Evolutionary conservation across 139 green algal species (phyloP).

Genomic region (Ettlia oleoabundans): DNA sequence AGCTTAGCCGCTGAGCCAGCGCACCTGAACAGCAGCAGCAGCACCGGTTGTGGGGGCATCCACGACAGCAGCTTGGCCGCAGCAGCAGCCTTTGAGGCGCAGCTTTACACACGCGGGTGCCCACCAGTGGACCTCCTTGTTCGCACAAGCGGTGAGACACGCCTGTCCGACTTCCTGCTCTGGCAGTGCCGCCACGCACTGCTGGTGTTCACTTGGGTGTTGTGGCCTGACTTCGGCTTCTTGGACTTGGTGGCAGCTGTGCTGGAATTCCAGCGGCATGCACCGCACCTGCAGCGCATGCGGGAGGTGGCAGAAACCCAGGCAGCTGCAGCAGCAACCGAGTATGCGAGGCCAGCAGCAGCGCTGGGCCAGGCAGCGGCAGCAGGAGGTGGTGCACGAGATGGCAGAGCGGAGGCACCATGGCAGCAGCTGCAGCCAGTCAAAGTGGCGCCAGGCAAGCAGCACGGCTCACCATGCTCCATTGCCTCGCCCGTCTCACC

Average conservation of each 20-base stretch:
- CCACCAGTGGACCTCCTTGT: slow-evolving; percentile 88
- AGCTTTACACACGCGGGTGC: slow-evolving; percentile 45
- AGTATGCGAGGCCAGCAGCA: no score
- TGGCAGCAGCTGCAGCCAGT: neutral
- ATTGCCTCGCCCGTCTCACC: slow-evolving; percentile 15
- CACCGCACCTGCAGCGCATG: slow-evolving; percentile 17
- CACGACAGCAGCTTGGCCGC: neutral
- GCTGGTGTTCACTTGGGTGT: slow-evolving; percentile 73
- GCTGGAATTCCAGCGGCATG: slow-evolving; percentile 61
- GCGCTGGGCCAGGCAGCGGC: neutral
- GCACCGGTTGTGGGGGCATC: neutral
- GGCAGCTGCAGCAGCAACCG: no score
- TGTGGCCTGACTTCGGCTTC: slow-evolving; percentile 93
- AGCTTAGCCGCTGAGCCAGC: neutral
- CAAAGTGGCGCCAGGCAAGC: neutral
- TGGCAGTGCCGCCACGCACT: slow-evolving; percentile 77
- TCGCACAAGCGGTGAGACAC: slow-evolving; percentile 88
- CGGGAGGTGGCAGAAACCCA: neutral
- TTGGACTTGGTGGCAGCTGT: slow-evolving; percentile 70
- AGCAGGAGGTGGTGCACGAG: neutral
- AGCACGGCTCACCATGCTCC: slow-evolving; percentile 10
- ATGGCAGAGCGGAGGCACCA: neutral
- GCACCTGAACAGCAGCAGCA: neutral
- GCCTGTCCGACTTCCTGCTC: slow-evolving; percentile 92
- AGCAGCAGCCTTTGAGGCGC: slow-evolving; percentile 21